Percentiles rank a stretch among this genome's conserved stretches.
Conservation (phyloP, 208 protist species). For the Leishmania major region DNA sequence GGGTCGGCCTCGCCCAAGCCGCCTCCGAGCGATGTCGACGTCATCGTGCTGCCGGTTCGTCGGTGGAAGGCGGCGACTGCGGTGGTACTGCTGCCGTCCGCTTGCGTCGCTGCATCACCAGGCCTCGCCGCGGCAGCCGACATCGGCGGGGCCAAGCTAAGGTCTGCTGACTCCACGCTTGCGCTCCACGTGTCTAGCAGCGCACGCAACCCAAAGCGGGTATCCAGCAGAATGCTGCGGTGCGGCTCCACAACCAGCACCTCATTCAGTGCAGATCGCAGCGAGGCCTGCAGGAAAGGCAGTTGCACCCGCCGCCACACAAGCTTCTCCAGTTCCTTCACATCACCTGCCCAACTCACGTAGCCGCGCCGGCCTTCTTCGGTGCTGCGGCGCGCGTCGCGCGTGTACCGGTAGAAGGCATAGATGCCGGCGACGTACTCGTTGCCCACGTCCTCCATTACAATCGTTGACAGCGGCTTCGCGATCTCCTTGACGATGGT, state of each 20-base stretch:
- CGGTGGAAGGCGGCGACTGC: conserved; percentile 3
- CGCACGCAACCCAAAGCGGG: conserved; percentile 48
- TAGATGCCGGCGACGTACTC: conserved; percentile 40
- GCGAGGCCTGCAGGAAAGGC: conserved; percentile 35
- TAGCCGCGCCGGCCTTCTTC: conserved; percentile 42
- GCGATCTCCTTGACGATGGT: conserved; percentile 48
- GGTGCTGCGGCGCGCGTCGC: conserved; percentile 33
- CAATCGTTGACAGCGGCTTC: conserved; percentile 37
- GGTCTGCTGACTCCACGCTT: conserved; percentile 17
- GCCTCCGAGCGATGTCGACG: not conserved
- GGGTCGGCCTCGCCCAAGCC: not conserved
- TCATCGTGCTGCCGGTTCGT: not conserved
- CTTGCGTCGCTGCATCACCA: not conserved
- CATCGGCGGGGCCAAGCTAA: conserved; percentile 22
- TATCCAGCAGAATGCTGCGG: conserved; percentile 57
- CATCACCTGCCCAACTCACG: conserved; percentile 44
- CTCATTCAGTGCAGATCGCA: conserved; percentile 39
- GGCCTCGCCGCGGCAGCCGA: not conserved
- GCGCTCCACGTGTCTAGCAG: conserved; percentile 60
- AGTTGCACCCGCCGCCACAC: conserved; percentile 41
- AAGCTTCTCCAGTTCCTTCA: conserved; percentile 45
- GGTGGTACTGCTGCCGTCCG: not conserved
- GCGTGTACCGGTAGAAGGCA: conserved; percentile 49
- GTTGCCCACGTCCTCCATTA: conserved; percentile 50
- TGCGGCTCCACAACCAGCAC: conserved; percentile 61